Percentiles rank a stretch among this genome's conserved stretches.
Conservation (phyloP, 2,329 filamentous ascomycete species). For the Fusarium sp. region DNA sequence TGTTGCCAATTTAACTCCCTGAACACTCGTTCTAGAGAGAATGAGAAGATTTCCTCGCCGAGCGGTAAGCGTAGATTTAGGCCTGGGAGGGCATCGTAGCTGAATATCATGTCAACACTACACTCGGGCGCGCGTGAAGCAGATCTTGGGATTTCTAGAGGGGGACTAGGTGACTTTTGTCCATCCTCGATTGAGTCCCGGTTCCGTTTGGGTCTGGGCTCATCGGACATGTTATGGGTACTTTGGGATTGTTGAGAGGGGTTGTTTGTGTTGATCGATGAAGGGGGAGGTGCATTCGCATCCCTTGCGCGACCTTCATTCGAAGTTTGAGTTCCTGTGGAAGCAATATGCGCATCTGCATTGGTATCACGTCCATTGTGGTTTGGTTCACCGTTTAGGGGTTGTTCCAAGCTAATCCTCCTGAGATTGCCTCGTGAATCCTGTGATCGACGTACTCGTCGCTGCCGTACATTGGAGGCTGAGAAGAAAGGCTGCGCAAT, state of each 20-base stretch:
- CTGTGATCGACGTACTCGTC: background rate
- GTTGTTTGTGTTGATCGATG: background rate
- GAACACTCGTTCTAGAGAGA: background rate
- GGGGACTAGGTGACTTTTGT: background rate
- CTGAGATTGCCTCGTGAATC: background rate
- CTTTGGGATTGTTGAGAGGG: background rate
- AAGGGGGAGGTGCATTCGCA: background rate
- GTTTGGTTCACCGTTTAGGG: background rate
- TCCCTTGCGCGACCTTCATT: background rate
- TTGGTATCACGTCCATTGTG: accelerated
- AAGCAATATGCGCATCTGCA: background rate
- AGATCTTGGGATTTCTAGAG: too few species aligned
- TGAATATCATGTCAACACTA: background rate
- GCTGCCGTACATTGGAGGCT: background rate
- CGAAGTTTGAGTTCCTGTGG: background rate
- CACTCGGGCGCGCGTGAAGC: background rate
- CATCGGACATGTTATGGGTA: background rate
- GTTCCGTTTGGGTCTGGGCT: too few species aligned
- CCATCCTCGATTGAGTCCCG: background rate
- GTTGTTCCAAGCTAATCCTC: background rate
- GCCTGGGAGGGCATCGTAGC: slow-evolving; percentile 7
- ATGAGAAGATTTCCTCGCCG: background rate
- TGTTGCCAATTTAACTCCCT: background rate
- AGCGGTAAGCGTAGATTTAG: accelerated
- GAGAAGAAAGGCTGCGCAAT: accelerated